Conservation (phyloP, 73 alveolate species). For the Tetrahymena malaccensis region DNA sequence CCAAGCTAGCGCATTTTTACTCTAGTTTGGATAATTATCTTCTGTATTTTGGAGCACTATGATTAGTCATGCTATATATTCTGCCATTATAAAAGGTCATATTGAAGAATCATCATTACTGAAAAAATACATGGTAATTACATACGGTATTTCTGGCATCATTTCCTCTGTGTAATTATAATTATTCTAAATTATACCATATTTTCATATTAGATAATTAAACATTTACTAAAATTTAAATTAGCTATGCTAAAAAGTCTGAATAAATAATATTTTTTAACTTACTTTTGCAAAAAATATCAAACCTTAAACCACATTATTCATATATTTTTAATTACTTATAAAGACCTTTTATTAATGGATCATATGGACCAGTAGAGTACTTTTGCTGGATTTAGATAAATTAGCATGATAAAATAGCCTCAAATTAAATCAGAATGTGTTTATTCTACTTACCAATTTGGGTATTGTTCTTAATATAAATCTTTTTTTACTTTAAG, state of each 20-base stretch:
- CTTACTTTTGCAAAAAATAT: too few relatives aligned
- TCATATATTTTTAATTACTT: not conserved
- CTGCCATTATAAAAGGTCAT: not conserved
- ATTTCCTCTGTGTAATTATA: not conserved
- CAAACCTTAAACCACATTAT: too few relatives aligned
- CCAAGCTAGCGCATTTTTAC: not conserved
- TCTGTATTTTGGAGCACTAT: not conserved
- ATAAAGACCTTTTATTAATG: not conserved
- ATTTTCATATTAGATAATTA: too few relatives aligned
- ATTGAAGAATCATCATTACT: not conserved
- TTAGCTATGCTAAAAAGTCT: too few relatives aligned
- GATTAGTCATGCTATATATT: not conserved
- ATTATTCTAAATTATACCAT: too few relatives aligned
- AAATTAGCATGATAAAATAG: not conserved
- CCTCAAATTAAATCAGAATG: not conserved
- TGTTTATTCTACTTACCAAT: not conserved
- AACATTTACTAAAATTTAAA: too few relatives aligned
- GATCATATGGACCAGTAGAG: not conserved
- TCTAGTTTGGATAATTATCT: not conserved
- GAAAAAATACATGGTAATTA: not conserved
- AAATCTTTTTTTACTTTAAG: not conserved
- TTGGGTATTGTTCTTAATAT: not conserved
- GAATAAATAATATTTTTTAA: too few relatives aligned
- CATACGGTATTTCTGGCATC: not conserved
- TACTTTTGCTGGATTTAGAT: not conserved